Evolutionary conservation across 495 filamentous ascomycete species (phyloP).

Genomic region (Xylaria grammica): DNA sequence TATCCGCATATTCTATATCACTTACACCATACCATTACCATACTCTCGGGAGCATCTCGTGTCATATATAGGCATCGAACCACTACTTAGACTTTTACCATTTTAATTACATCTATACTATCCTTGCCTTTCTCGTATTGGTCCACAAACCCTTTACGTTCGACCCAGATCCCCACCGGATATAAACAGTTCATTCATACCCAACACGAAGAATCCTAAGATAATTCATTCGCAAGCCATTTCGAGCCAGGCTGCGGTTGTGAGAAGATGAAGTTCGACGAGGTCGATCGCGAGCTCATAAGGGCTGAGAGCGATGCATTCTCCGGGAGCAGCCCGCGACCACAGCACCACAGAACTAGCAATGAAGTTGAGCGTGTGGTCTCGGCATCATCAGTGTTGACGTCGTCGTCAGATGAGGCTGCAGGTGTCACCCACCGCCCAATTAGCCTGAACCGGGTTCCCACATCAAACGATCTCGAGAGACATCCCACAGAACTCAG

Average conservation of each 20-base stretch:
- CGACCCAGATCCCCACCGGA: background rate
- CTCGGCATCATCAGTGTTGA: conserved; percentile 52
- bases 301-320: conserved; percentile 51
- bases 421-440: conserved; percentile 2
- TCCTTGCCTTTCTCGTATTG: background rate
- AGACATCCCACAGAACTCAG: conserved; percentile 74
- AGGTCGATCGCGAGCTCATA: conserved; percentile 58
- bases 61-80: background rate
- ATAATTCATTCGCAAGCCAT: too few relatives aligned
- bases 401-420: conserved; percentile 46
- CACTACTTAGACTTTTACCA: background rate
- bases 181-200: background rate
- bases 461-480: conserved; percentile 71
- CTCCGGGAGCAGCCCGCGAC: conserved; percentile 30
- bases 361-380: conserved; percentile 56
- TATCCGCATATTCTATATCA: background rate
- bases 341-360: conserved; percentile 39
- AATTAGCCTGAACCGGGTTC: conserved; percentile 60
- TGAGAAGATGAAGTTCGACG: conserved; percentile 46
- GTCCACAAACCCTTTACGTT: background rate
- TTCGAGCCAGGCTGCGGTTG: background rate
- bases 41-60: background rate
- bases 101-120: background rate
- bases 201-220: too few relatives aligned
- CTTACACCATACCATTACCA: background rate